Evolutionary conservation across 108 stramenopile genomes (phyloP), one percentile per base, ranked within the genome.

Genomic region (Cyclotella distinguenda): DNA sequence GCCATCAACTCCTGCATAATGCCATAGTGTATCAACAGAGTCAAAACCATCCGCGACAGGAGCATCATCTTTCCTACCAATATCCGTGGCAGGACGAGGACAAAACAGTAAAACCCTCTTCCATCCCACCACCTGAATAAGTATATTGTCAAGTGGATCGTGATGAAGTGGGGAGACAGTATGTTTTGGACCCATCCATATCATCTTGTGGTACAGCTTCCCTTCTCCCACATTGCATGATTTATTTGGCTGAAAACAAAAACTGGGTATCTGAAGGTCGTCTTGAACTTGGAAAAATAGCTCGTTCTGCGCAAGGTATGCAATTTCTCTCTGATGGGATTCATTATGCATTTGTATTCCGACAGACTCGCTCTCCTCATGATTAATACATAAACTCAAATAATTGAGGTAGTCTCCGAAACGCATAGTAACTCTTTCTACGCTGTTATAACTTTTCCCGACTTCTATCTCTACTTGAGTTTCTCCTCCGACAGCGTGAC

Each of bases 251-350:
- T 64, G 36, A 39, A 53, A 47, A 50, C 86, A 87, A 56, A 89
- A 76, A 10, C 46, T 36, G 13, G 91, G 91, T 49, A 86, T 61
- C 1, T 52, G 35, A 35, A 89, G 64, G 65, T 89, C 88, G 40
- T 69, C n/a, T 31, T 67, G 43, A 21, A 91, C 54, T 22, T 40
- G 49, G 28, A 30, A 21, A 31, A 74, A 72, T 3, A 92, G 45
- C 50, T 88, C 90, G 68, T 89, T 89, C 63, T 92, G 90, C 6
- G 90, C 90, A 55, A 92, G 78, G 58, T 92, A 92, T 1, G 86
- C 77, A 5, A 89, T 53, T 44, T 91, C 81, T 32, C 12, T 23
- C 45, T 46, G 23, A 21, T 58, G 13, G 40, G 2, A 16, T 42
- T 34, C 35, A 21, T 36, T 19, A 22, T 10, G 21, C 39, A 42